Base-by-base conservation (phyloP, 2,329 filamentous ascomycete species). In the Colletotrichum camelliae region DNA sequence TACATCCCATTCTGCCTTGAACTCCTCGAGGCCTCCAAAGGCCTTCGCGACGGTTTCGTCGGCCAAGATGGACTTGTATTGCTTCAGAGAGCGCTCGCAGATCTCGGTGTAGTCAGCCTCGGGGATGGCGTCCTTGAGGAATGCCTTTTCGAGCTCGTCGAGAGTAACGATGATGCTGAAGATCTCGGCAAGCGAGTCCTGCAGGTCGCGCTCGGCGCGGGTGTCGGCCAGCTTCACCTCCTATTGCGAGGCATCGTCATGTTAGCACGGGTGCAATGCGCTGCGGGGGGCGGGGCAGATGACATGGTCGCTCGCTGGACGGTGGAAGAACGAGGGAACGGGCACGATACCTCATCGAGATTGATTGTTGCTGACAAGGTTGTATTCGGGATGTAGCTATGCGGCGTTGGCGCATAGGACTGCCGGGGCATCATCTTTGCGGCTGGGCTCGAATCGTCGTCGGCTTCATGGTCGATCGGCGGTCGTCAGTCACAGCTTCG, bases 91-190 rank as follows among this genome's bases (percentile, higher is more conserved):
- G 52, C 97, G 92, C 82, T 96, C 95, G 88, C 97, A 99, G 79
- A 97, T 98, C 82, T 98, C 97, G 2, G 96, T 98, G 84, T 99
- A 99, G 81, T 98, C 96, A 68, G 90, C 90, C 85, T 98, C 97
- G 7, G 94, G 92, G 67, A 99, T 94, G 27, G 96, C 96, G 88
- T 99, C 97, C 82, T 98, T 97, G 52, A 99, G 91, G 82, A 98
- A 99, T 1, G 96, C 97, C 84, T 97, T 98, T 82, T 99, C 97
- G 2, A 99, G 91, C 78, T 97, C 96, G 83, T 99, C 97, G 4
- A 99, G 89, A 0, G 97, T 98, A 77, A 98, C 91, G 48, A 99
- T 96, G 79, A 99, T 98, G 86, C 96, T 98, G 86, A 98, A 99
- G 29, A 99, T 93, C 85, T 99, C 97, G 71, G 96, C 97, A 16